A percentile compares a stretch with the other conserved stretches of the same genome.
These are phyloP conservation scores for Didymella arachidicola DNA, from an alignment of 2,329 filamentous ascomycete genomes.

Conservation along the genomic window DNA sequence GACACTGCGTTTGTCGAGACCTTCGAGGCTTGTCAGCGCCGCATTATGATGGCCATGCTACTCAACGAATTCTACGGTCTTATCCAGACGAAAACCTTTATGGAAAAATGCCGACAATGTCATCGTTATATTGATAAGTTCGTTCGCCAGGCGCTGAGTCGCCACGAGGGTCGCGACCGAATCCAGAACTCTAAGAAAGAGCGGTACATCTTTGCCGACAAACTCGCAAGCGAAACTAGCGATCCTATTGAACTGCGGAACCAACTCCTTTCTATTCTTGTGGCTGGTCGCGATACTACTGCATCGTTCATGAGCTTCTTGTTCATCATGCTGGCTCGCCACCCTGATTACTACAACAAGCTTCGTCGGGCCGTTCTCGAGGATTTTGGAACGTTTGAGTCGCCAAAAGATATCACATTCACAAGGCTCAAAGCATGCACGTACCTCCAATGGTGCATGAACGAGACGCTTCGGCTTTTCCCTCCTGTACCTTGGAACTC, in stretches of 20 bases:
- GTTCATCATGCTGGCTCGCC: conserved; percentile 45
- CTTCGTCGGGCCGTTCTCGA: conserved; percentile 41
- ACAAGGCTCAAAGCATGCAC: conserved; percentile 18
- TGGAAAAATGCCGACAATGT: conserved; percentile 3
- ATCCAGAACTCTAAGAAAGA: background rate
- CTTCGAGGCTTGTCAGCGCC: conserved; percentile 6
- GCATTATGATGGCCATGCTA: conserved; percentile 1
- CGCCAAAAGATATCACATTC: conserved; percentile 12
- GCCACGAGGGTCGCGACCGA: conserved; percentile 1
- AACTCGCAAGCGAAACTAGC: conserved; percentile 1
- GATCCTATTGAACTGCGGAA: conserved; percentile 35
- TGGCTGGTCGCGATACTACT: conserved; percentile 86
- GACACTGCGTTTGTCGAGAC: conserved; percentile 1
- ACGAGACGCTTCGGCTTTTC: conserved; percentile 36
- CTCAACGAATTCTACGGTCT: conserved; percentile 7
- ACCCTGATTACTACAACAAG: conserved; percentile 48
- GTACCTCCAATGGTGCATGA: conserved; percentile 35
- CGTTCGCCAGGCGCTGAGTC: conserved; percentile 44
- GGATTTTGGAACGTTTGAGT: conserved; percentile 48
- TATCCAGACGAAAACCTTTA: background rate
- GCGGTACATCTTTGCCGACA: conserved; percentile 9
- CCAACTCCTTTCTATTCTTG: conserved; percentile 73
- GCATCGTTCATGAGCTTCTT: conserved; percentile 68
- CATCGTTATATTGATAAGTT: conserved; percentile 7
- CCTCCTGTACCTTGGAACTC: conserved; percentile 34